Evolutionary conservation across 805 yeast species (phyloP).

Genomic region (Barnettozyma sucrosica): DNA sequence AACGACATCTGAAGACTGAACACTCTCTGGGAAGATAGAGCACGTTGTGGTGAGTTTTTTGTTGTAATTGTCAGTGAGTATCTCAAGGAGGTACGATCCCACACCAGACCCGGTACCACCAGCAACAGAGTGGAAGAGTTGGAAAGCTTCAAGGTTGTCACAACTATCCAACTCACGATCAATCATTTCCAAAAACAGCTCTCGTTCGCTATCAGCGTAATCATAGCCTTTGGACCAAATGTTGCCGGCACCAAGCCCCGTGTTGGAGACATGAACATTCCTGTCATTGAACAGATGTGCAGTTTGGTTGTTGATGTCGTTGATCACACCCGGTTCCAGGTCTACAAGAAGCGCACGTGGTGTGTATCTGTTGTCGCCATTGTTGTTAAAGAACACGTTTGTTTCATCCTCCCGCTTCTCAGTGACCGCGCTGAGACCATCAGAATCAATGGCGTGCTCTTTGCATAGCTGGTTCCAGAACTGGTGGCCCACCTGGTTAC

Average conservation of each 20-base stretch:
- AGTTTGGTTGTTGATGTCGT: conserved; percentile 47
- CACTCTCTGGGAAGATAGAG: conserved; percentile 76
- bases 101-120: conserved; percentile 99
- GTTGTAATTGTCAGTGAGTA: conserved; percentile 71
- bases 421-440: conserved; percentile 26
- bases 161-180: conserved; percentile 88
- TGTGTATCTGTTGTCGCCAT: conserved; percentile 71
- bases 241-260: conserved; percentile 92
- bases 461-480: conserved; percentile 86
- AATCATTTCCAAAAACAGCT: conserved; percentile 72
- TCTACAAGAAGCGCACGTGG: conserved; percentile 86
- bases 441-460: conserved; percentile 71
- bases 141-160: conserved; percentile 86
- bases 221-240: conserved; percentile 91
- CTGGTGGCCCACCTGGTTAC: conserved; percentile 89
- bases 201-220: conserved; percentile 63
- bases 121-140: conserved; percentile 88
- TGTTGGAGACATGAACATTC: conserved; percentile 70
- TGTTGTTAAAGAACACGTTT: conserved; percentile 73
- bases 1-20: conserved; percentile 89
- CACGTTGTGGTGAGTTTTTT: conserved; percentile 82
- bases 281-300: conserved; percentile 76
- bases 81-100: conserved; percentile 77
- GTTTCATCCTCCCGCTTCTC: conserved; percentile 60
- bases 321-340: conserved; percentile 84